Evolutionary conservation across 768 basidiomycete genomes (phyloP), one percentile per base, ranked within the genome.

Genomic region (Astraeus odoratus): DNA sequence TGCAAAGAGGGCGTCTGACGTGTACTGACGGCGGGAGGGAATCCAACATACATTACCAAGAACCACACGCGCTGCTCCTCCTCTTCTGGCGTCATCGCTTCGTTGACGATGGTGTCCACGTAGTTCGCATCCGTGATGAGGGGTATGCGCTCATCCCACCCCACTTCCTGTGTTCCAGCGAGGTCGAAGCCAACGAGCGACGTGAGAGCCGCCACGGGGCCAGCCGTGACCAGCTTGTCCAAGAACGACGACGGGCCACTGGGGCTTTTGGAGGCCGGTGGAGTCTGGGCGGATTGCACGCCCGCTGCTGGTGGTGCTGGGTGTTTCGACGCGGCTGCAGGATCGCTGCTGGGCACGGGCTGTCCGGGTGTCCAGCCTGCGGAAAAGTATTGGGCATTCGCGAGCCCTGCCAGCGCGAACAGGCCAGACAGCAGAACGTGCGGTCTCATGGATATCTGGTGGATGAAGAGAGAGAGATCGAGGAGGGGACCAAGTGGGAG

Each of bases 111-210:
- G 40, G 86, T 26, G 23, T 86, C 80, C 22, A 75, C 66, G 58
- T 76, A 93, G 61, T 89, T 93, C 39, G 81, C 73, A 63, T 94
- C 91, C 41, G 84, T 89, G 63, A 95, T 78, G 29, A 92, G 68
- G 20, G 82, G 78, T 31, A 94, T 76, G 23, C 87, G 76, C 9
- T 69, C 64, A 55, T 90, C 86, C 87, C 86, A 92, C 39, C 54
- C 46, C 6, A 62, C 56, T 26, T 57, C 61, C 34, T 66, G 39
- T 31, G 55, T 66, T 53, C 83, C 80, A 2, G 81, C 79, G 51
- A 88, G 67, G 58, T 91, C 90, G 22, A 91, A 59, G n/a, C 87
- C 88, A 27, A 77, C 55, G 43, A 71, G 69, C 9, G 67, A 60
- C 53, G 86, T 73, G 10, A 88, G 48, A 1, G 68, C 67, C 23